Base-by-base conservation (phyloP, 306 rosid species). In the Begonia loranthoides region DNA sequence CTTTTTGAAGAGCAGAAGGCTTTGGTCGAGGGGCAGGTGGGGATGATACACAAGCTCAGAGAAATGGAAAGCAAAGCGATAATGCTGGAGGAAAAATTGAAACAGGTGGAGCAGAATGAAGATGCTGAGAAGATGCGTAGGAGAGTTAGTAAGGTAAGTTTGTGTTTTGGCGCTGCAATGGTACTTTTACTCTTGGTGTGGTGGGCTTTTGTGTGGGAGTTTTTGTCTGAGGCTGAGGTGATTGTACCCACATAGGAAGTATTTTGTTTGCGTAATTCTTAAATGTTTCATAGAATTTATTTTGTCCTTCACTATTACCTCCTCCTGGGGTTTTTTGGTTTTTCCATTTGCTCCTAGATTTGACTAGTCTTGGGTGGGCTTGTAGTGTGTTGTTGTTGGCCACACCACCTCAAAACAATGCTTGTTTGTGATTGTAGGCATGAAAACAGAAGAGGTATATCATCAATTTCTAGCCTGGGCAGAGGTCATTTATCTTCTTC, bases 201-300 rank as follows among this genome's bases (percentile, higher is more conserved):
- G 45, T 82, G 82, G 84, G 2, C 54, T 45, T 63, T 65, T 51
- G 46, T 64, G 56, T 77, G 65, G 56, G 82, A 65, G 73, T 63
- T 70, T 51, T 69, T 80, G 0, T 68, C 64, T 70, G 57, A 55
- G 65, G 51, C 71, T 17, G 80, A 67, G 71, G 50, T 50, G 47
- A 78, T 57, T 77, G 97, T 84, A 52, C 97, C 97, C 69, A 88
- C 95, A 9, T 88, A 71, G 36, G 36, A 28, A 7, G 36, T n/a
- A n/a, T n/a, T n/a, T n/a, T n/a, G n/a, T n/a, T n/a, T n/a, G n/a
- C n/a, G 36, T 28, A 28, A 28, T 28, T 28, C 36, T 28, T 28
- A 28, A 28, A 4, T 28, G 36, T 5, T 28, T 28, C 36, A 28
- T 28, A 28, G 36, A 28, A 28, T 28, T 28, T 28, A 28, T 28